Conservation (phyloP, 192 early-diverging fungal genomes). For the Rhizophagus sp. region DNA sequence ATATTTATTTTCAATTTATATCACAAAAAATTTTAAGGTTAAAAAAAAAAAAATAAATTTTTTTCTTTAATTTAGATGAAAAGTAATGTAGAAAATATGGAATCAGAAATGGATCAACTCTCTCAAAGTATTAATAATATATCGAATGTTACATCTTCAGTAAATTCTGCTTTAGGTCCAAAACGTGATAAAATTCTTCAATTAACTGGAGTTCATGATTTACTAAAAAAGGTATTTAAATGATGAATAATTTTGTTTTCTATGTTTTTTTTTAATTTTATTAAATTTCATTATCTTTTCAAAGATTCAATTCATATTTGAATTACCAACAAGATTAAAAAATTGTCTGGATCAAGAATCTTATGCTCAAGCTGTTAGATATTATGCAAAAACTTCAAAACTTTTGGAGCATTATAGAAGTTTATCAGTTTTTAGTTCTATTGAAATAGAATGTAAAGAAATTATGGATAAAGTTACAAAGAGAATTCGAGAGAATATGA, state of each 20-base stretch:
- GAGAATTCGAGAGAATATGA: constrained; percentile 59
- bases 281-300: neutral
- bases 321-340: constrained; percentile 75
- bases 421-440: constrained; percentile 74
- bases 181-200: constrained; percentile 74
- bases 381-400: constrained; percentile 69
- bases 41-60: no score
- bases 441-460: constrained; percentile 76
- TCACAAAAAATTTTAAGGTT: neutral
- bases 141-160: constrained; percentile 44
- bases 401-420: constrained; percentile 78
- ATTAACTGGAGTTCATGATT: constrained; percentile 68
- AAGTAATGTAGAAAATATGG: constrained; percentile 83
- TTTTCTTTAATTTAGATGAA: constrained; percentile 61
- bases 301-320: constrained; percentile 86
- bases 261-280: neutral
- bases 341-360: constrained; percentile 55
- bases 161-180: constrained; percentile 63
- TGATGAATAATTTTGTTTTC: neutral
- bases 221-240: constrained; percentile 62
- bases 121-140: constrained; percentile 69
- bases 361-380: constrained; percentile 75
- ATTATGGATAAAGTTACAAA: constrained; percentile 74
- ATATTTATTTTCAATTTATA: neutral
- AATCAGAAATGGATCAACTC: constrained; percentile 78